Evolutionary conservation across 257 asterid species (phyloP).

Genomic region (Penstemon davidsonii): DNA sequence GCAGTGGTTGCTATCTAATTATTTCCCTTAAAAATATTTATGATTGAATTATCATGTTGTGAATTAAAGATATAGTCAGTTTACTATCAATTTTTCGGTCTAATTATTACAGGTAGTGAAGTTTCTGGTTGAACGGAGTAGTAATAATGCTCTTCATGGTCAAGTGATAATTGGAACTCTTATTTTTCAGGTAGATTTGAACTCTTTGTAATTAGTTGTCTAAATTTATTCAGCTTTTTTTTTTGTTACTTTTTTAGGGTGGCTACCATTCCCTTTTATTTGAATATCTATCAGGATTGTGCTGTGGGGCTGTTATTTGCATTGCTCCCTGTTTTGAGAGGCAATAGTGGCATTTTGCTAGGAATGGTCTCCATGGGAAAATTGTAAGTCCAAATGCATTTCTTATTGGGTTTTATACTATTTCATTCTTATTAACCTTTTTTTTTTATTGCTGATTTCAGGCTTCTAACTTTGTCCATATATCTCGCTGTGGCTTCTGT

Average conservation of each 20-base stretch:
- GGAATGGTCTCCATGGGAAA: conserved; percentile 93
- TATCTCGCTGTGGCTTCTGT: conserved; percentile 72
- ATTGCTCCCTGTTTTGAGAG: conserved; percentile 90
- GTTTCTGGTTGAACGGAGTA: conserved; percentile 78
- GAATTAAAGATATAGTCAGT: conserved; percentile 13
- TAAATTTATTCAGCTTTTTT: neutral
- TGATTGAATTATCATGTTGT: neutral
- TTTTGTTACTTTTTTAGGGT: conserved; percentile 5
- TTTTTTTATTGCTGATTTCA: conserved; percentile 36
- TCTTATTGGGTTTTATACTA: conserved; percentile 13
- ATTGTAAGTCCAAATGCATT: conserved; percentile 49
- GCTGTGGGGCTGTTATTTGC: conserved; percentile 96
- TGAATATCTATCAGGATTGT: conserved; percentile 63
- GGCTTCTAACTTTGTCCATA: conserved; percentile 66
- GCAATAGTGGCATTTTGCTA: conserved; percentile 75
- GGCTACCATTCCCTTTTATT: conserved; percentile 11
- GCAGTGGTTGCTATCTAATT: conserved; percentile 62
- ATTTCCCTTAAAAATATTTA: conserved; percentile 4
- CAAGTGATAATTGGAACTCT: conserved; percentile 97
- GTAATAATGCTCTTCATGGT: conserved; percentile 74
- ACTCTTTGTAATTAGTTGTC: conserved; percentile 15
- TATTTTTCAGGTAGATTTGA: conserved; percentile 74
- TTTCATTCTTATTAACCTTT: conserved; percentile 22
- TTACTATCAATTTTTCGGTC: conserved; percentile 24
- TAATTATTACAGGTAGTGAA: conserved; percentile 67